These are phyloP conservation scores for Golovinomyces cichoracearum DNA, from an alignment of 2,329 filamentous ascomycete genomes.

Conservation along the genomic window DNA sequence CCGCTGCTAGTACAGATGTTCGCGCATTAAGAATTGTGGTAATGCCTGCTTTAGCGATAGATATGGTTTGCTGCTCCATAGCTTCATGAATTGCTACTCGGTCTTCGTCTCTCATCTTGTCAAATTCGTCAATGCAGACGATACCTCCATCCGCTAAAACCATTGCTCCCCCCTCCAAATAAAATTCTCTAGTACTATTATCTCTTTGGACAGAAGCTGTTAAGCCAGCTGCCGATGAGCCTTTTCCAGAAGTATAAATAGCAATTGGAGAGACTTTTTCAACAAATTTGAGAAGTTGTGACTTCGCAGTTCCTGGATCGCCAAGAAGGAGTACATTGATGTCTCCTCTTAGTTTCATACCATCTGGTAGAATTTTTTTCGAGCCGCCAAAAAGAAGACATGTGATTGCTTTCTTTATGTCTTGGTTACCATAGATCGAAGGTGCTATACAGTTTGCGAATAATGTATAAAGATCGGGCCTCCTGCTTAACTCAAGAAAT, in stretches of 20 bases:
- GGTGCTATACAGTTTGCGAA: constrained; percentile 86
- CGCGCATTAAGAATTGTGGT: constrained; percentile 92
- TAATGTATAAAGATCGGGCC: constrained; percentile 73
- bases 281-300: constrained; percentile 88
- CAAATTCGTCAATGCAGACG: constrained; percentile 96
- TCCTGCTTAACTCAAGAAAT: constrained; percentile 68
- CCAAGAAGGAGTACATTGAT: constrained; percentile 93
- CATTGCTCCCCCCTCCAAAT: constrained; percentile 95
- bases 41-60: constrained; percentile 93
- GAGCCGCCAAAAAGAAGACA: constrained; percentile 83
- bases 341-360: constrained; percentile 90
- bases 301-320: constrained; percentile 95
- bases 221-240: constrained; percentile 87
- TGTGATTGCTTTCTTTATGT: constrained; percentile 94
- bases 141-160: constrained; percentile 90
- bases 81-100: constrained; percentile 96
- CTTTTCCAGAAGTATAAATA: constrained; percentile 96
- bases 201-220: constrained; percentile 93
- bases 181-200: constrained; percentile 78
- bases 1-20: constrained; percentile 82
- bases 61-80: constrained; percentile 99
- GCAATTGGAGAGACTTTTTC: constrained; percentile 90
- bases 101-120: constrained; percentile 98
- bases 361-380: constrained; percentile 91
- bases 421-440: constrained; percentile 82